Base-by-base conservation (phyloP, 345 rosid species). In the Boechera divaricarpa region DNA sequence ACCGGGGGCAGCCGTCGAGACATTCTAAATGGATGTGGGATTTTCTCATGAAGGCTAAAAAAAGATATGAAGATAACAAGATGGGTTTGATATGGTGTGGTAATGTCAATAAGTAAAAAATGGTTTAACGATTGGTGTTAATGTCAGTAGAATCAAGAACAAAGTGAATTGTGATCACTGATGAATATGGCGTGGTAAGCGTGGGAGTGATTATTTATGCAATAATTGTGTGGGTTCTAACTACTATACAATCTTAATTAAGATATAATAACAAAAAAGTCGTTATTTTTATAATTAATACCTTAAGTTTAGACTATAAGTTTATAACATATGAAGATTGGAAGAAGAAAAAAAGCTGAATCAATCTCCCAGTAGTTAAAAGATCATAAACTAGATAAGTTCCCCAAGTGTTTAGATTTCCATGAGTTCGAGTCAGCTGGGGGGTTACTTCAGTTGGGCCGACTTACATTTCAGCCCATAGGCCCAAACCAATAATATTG, bases 1-100 rank as follows among this genome's bases (percentile, higher is more conserved):
- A 49, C 85, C 90, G 0, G 79, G 75, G 49, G 84, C 85, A 6
- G 63, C 83, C 3, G 88, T 85, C 48, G 75, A 73, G 39, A 79
- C 82, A 52, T 68, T 66, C 73, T 78, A 72, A 59, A 47, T 83
- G 70, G 79, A 18, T 2, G 31, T 48, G 54, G 32, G 39, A 15
- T 29, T 8, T 15, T 49, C 47, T 48, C 3, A 57, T 6, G 63
- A 47, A 55, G 47, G 26, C 60, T 21, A 21, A 16, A 36, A 18
- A 47, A 24, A 7, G 11, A 62, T 61, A 32, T 26, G 16, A 70
- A 32, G n/a, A 69, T 36, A 36, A 41, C 7, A 41, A 42, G 4
- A 68, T 16, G 74, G 69, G 64, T 52, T 61, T 69, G 63, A 28
- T 58, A 41, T 28, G 29, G 47, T 68, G 55, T 67, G 61, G n/a